Evolutionary conservation across 805 yeast species (phyloP).

Genomic region (Wickerhamomyces xylosicus): DNA sequence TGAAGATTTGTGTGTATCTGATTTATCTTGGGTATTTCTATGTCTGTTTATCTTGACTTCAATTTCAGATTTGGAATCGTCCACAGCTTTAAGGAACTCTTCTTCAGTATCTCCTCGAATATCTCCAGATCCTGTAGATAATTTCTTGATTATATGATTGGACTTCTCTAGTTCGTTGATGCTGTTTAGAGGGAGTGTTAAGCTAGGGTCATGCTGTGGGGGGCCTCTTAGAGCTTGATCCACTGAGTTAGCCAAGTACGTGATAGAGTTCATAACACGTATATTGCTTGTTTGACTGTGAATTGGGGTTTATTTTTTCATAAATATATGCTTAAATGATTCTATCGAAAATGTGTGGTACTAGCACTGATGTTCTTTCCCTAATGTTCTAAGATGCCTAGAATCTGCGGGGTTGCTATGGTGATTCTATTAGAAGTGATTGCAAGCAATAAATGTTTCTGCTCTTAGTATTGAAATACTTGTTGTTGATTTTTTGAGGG

Average conservation of each 20-base stretch:
- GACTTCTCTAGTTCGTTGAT: not conserved
- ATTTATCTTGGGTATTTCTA: not conserved
- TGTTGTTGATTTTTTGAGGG: too few relatives aligned
- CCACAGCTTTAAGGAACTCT: not conserved
- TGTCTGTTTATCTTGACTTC: not conserved
- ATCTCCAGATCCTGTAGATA: not conserved
- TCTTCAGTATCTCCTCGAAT: not conserved
- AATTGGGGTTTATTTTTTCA: not conserved
- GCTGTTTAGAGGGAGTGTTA: constrained; percentile 7
- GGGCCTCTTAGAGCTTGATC: constrained; percentile 13
- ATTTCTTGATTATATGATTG: not conserved
- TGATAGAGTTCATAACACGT: constrained; percentile 18
- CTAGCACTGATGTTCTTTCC: too few relatives aligned
- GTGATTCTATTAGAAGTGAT: too few relatives aligned
- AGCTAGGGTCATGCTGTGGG: constrained; percentile 5
- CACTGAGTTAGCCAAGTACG: constrained; percentile 17
- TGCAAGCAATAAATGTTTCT: too few relatives aligned
- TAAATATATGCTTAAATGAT: too few relatives aligned
- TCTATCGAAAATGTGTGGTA: too few relatives aligned
- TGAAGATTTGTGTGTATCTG: not conserved
- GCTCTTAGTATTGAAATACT: too few relatives aligned
- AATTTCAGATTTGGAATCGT: not conserved
- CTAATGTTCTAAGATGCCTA: too few relatives aligned
- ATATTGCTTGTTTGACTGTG: not conserved
- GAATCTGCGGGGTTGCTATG: too few relatives aligned